Conservation (phyloP, 371 early-diverging fungal genomes). For the Rhizomucor pusillus region DNA sequence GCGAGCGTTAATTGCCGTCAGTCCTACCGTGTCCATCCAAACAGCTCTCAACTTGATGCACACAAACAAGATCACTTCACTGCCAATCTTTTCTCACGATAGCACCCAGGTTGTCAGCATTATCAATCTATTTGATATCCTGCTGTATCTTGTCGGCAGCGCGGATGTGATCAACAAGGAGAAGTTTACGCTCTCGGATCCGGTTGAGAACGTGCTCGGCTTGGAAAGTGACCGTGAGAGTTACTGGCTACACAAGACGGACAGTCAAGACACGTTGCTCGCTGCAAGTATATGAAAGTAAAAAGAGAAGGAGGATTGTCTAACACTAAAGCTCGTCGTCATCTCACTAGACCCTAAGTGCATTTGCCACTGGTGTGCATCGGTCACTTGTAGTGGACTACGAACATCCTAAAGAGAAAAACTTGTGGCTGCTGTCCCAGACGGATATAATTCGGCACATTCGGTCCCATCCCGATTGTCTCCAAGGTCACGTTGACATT, state of each 20-base stretch:
- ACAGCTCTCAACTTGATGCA: constrained; percentile 47
- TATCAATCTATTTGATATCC: constrained; percentile 54
- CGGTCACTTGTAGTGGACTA: constrained; percentile 43
- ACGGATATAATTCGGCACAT: constrained; percentile 56
- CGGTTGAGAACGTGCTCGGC: constrained; percentile 56
- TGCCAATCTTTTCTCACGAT: constrained; percentile 59
- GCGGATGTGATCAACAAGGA: constrained; percentile 33
- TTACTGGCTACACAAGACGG: constrained; percentile 50
- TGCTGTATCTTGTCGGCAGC: constrained; percentile 41
- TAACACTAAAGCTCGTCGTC: background rate
- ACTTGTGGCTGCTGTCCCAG: constrained; percentile 49
- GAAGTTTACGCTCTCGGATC: constrained; percentile 34
- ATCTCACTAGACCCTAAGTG: constrained; percentile 32
- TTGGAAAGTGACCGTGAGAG: constrained; percentile 57
- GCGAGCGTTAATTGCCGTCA: constrained; percentile 45
- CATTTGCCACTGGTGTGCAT: constrained; percentile 50
- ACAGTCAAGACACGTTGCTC: constrained; percentile 41
- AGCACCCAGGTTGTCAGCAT: constrained; percentile 52
- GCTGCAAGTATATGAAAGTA: constrained; percentile 21
- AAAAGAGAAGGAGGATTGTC: background rate
- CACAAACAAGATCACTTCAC: constrained; percentile 46
- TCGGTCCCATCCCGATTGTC: constrained; percentile 35
- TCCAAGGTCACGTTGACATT: constrained; percentile 33
- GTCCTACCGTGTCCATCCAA: constrained; percentile 47
- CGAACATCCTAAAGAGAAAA: constrained; percentile 16